Conservation (phyloP, 1,284 basidiomycete species). For the Ceratobasidium sp. region DNA sequence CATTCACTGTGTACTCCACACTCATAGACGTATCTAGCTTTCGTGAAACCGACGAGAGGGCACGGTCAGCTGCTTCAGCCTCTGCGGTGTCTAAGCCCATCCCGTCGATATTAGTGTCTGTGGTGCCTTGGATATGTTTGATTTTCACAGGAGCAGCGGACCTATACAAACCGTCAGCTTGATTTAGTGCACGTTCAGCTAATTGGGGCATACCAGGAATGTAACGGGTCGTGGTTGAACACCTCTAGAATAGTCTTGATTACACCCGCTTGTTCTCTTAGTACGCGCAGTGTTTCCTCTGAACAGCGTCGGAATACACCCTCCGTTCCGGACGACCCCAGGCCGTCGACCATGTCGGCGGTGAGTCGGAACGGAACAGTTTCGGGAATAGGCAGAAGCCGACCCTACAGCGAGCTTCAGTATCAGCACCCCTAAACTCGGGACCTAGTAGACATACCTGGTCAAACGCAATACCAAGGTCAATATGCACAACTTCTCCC, state of each 20-base stretch:
- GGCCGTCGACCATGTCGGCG: constrained; percentile 91
- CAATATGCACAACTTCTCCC: constrained; percentile 94
- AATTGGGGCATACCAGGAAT: constrained; percentile 73
- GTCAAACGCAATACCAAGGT: constrained; percentile 96
- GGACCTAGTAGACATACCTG: constrained; percentile 65
- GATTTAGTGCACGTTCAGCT: constrained; percentile 9
- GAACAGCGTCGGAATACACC: constrained; percentile 96
- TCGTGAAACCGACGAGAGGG: constrained; percentile 77
- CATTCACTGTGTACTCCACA: constrained; percentile 93
- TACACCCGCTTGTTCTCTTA: constrained; percentile 85
- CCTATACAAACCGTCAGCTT: constrained; percentile 58
- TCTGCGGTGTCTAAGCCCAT: constrained; percentile 74
- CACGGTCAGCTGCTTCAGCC: constrained; percentile 90
- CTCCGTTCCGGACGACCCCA: constrained; percentile 90
- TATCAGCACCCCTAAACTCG: background rate
- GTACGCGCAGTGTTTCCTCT: constrained; percentile 91
- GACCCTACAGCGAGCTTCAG: constrained; percentile 68
- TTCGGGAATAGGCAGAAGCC: constrained; percentile 84
- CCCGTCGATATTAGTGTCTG: constrained; percentile 57
- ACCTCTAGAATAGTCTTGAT: constrained; percentile 97
- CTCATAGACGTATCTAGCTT: constrained; percentile 89
- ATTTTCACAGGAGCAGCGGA: constrained; percentile 78
- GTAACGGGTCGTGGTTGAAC: constrained; percentile 95
- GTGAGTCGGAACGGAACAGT: constrained; percentile 95
- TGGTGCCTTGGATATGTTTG: constrained; percentile 47